Percentiles rank a stretch among this genome's conserved stretches.
Evolutionary conservation across 1,139 yeast genomes (phyloP).

Genomic region (Saccharomyces hybrid): DNA sequence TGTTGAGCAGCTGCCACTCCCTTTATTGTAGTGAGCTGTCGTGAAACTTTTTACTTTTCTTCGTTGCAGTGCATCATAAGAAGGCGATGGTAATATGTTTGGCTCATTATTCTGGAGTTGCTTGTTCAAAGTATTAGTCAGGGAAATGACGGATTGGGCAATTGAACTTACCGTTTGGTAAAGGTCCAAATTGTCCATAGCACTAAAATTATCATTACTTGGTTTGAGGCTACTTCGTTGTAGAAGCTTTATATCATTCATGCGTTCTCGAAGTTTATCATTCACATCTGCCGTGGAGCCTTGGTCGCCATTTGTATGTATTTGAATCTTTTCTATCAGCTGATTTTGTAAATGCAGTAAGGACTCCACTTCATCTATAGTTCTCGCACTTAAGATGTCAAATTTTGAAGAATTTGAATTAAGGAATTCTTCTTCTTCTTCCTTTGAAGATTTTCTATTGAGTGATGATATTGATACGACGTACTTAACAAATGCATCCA

Average conservation of each 20-base stretch:
- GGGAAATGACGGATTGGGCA: slow-evolving; percentile 29
- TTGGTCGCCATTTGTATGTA: slow-evolving; percentile 5
- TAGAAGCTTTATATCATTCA: not conserved
- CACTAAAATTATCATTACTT: slow-evolving; percentile 14
- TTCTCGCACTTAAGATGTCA: slow-evolving; percentile 73
- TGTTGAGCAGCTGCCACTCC: not conserved
- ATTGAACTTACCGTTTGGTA: slow-evolving; percentile 31
- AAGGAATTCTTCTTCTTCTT: slow-evolving; percentile 15
- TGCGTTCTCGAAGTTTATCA: not conserved
- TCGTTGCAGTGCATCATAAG: slow-evolving; percentile 18
- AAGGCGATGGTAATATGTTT: slow-evolving; percentile 16
- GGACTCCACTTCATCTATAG: slow-evolving; percentile 60
- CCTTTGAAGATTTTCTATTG: slow-evolving; percentile 14
- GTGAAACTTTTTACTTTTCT: slow-evolving; percentile 21
- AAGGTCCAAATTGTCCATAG: slow-evolving; percentile 31
- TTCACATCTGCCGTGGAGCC: not conserved
- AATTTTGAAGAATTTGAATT: slow-evolving; percentile 41
- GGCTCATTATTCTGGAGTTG: slow-evolving; percentile 7
- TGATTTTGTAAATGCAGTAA: slow-evolving; percentile 33
- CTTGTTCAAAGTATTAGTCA: slow-evolving; percentile 23
- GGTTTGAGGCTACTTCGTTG: slow-evolving; percentile 4
- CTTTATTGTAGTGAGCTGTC: slow-evolving; percentile 9
- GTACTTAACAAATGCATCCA: slow-evolving; percentile 35
- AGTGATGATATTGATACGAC: slow-evolving; percentile 36
- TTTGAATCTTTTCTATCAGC: slow-evolving; percentile 22